These are phyloP conservation scores for sweet orange (Citrus sinensis) DNA, from an alignment of 345 rosid species.

Conservation along the genomic window DVS_A1.0 CM039165.1:32019501-32020000, in stretches of 20 bases:
- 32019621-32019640: slow-evolving; percentile 38
- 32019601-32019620: slow-evolving; percentile 16
- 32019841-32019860: not conserved
- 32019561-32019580: slow-evolving; percentile 25
- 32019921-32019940: not conserved
- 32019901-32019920: not conserved
- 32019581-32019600: slow-evolving; percentile 39
- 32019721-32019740: not conserved
- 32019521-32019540: not conserved
- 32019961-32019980: not conserved
- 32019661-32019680: slow-evolving; percentile 11
- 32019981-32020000: not conserved
- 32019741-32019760: not conserved
- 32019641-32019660: slow-evolving; percentile 14
- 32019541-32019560: slow-evolving; percentile 25
- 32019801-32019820: not conserved
- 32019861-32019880: not conserved
- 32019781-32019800: not conserved
- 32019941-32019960: not conserved
- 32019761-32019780: not conserved
- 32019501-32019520: not conserved
- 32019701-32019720: too few relatives aligned
- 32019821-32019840: not conserved
- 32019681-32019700: not conserved
- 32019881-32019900: not conserved